Conservation (phyloP, 495 filamentous ascomycete species). For the Aspergillus conjunctus region DNA sequence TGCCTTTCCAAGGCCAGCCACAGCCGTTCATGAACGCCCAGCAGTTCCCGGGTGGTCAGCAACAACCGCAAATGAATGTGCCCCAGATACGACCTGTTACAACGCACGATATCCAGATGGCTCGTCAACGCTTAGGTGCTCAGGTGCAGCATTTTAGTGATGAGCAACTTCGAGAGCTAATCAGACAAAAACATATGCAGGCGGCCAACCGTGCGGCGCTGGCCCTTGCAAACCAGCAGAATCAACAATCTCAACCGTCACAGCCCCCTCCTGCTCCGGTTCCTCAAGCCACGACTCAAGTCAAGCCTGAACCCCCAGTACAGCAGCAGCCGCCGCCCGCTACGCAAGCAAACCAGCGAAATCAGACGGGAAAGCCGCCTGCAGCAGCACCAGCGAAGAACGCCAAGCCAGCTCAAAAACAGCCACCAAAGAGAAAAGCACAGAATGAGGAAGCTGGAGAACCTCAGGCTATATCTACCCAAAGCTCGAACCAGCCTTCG, state of each 20-base stretch:
- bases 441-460: conserved; percentile 66
- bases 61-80: conserved; percentile 31
- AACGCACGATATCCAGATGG: conserved; percentile 47
- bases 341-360: conserved; percentile 18
- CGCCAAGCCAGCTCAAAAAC: conserved; percentile 35
- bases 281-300: conserved; percentile 26
- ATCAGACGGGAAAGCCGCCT: conserved; percentile 27
- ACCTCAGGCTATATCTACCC: conserved; percentile 46
- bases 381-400: conserved; percentile 27
- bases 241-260: conserved; percentile 38
- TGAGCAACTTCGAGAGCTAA: conserved; percentile 53
- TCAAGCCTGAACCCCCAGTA: conserved; percentile 29
- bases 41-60: conserved; percentile 35
- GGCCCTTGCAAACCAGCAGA: conserved; percentile 35
- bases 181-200: conserved; percentile 44
- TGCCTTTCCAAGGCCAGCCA: conserved; percentile 31
- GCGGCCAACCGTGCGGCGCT: conserved; percentile 35
- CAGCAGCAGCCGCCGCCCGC: conserved; percentile 10
- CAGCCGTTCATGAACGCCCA: conserved; percentile 42
- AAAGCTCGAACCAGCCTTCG: conserved; percentile 34
- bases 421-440: conserved; percentile 56
- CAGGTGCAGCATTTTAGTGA: conserved; percentile 49
- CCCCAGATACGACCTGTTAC: conserved; percentile 43
- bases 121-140: conserved; percentile 43
- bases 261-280: conserved; percentile 38